Evolutionary conservation across 805 yeast genomes (phyloP), one percentile per base, ranked within the genome.

Genomic region (Zygosaccharomyces kombuchaensis): DNA sequence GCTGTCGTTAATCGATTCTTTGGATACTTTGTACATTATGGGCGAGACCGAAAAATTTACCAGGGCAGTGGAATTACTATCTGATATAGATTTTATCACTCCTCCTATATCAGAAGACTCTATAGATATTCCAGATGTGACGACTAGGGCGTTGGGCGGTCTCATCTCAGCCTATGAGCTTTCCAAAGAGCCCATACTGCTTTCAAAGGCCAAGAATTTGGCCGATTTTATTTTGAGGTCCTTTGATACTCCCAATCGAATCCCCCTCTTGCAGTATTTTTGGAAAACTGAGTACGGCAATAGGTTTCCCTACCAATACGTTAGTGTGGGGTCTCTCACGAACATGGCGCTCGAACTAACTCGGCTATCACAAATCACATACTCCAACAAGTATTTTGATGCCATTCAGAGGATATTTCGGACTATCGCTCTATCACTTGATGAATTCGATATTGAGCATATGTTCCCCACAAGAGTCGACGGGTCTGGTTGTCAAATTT

Each of bases 171-270:
- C 77, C 0, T 78, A 74, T 50, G 82, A 80, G 36, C 55, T 80
- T 27, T 70, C 80, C 1, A 46, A 59, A 30, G 46, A 69, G 1
- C 60, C 71, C 12, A 56, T 75, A 6, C 47, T 65, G 6, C 44
- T 65, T 7, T 40, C 36, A 1, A 68, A 71, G 48, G 77, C 81
- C 1, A 62, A 62, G 21, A 72, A 74, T 22, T 55, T 78, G 12
- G 82, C 74, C 1, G 74, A 75, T 40, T 65, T 77, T 43, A 58
- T 78, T 27, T 53, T 79, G 53, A 75, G 77, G 17, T 73, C 82
- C 0, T 80, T 77, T 53, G 84, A 80, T 51, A 78, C 84, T 0
- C 82, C 82, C 12, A 77, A 78, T 51, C 65, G 75, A 36, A 66
- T 80, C 65, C 84, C 84, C 2, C 46, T 74, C 8, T 53, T 75